phyloP scores from a whole-genome alignment of 306 rosid species.

The Cercis canadensis region DNA sequence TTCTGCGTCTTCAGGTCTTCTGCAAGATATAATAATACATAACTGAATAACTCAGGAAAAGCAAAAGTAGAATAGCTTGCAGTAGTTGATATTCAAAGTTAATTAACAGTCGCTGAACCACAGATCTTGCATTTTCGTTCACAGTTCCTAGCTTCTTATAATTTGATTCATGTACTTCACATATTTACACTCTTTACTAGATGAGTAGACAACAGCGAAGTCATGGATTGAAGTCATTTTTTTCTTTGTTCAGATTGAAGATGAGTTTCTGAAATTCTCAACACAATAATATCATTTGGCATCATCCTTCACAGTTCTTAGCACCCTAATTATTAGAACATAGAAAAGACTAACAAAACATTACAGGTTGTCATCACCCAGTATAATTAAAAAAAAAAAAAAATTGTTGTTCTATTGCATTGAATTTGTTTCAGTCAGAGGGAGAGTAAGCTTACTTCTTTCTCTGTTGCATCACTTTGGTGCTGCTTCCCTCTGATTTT shows the following conservation, averaged over 20 bases:
- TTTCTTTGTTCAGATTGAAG: too few relatives aligned
- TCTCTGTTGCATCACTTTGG: constrained; percentile 55
- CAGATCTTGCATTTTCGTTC: not conserved
- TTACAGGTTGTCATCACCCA: not conserved
- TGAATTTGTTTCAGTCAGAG: not conserved
- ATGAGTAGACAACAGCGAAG: too few relatives aligned
- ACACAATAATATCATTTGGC: not conserved
- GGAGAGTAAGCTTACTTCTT: constrained; percentile 58
- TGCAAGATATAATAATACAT: constrained; percentile 40
- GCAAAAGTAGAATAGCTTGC: constrained; percentile 13
- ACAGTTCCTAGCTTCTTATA: not conserved
- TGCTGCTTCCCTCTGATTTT: constrained; percentile 42
- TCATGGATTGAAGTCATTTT: too few relatives aligned
- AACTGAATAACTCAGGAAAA: constrained; percentile 6
- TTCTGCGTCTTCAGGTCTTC: constrained; percentile 65
- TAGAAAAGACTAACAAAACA: not conserved
- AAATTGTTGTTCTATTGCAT: not conserved
- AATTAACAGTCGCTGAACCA: not conserved
- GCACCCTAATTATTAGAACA: not conserved
- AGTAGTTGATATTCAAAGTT: not conserved
- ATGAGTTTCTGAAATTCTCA: not conserved
- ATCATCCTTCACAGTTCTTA: not conserved
- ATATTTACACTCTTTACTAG: too few relatives aligned
- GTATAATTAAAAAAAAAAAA: not conserved
- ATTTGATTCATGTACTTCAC: not conserved